Base-by-base conservation (phyloP, 2,329 filamentous ascomycete species). In the Aureobasidium mangrovei region DNA sequence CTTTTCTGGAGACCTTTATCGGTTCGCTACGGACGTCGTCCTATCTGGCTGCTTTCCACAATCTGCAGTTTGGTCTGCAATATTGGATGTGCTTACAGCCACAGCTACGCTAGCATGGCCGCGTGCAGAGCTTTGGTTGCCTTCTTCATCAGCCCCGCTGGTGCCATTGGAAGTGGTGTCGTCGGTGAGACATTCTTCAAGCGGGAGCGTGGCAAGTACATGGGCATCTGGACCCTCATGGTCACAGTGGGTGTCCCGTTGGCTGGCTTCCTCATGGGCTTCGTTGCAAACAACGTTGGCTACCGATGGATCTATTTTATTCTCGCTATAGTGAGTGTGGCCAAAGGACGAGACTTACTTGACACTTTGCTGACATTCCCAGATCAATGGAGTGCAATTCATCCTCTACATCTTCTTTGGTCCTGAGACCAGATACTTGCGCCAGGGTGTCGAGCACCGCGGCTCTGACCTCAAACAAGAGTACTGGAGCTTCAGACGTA, bases 251-350 rank as follows among this genome's bases (percentile, higher is more conserved):
- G 74, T 26, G 69, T 74, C 24, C 74, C 74, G 1, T 59, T 67
- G 12, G 67, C 63, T 0, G 68, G 69, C 0, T 66, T 72, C 41
- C 61, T 71, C 40, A 65, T 69, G 36, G 69, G 69, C 2, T 71
- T 71, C 53, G 77, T 80, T 0, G 71, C 75, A 0, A 65, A 75
- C 55, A 69, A 73, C 7, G 70, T 76, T 10, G 73, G 74, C 1
- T 81, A 77, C 49, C 70, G 74, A n/a, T 81, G 79, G 78, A 79
- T 81, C 28, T 81, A 77, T 61, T 81, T 74, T 71, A 71, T 75
- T 29, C 64, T 80, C 27, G 76, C 77, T 1, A 81, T 81, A 32
- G 73, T 78, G 58, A 65, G 69, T 36, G 28, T 49, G 8, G 27
- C 3, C 9, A 10, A 10, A 33, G 7, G 6, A 9, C 7, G 32